A percentile compares a stretch with the other conserved stretches of the same genome.
Conservation (phyloP, 768 basidiomycete species). For the Harrya chromipes region DNA sequence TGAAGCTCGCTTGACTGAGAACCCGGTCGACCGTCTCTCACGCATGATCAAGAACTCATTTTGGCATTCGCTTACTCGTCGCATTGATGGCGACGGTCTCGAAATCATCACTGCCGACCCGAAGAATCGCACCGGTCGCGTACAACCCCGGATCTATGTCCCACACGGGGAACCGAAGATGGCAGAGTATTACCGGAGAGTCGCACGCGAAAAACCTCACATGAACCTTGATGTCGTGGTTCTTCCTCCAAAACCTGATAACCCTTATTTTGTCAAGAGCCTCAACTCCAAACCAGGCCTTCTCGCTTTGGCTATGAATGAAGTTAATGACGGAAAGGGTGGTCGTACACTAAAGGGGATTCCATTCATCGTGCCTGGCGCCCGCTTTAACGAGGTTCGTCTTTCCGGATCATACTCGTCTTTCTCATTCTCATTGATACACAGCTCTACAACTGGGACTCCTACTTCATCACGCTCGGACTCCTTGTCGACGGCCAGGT, state of each 20-base stretch:
- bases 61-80: conserved; percentile 95
- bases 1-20: conserved; percentile 95
- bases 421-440: conserved; percentile 4
- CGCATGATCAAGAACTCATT: conserved; percentile 98
- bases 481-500: conserved; percentile 94
- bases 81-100: conserved; percentile 95
- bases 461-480: conserved; percentile 91
- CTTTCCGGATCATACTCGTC: background rate
- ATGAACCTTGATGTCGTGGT: conserved; percentile 92
- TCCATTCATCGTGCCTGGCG: conserved; percentile 96
- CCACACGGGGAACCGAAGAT: conserved; percentile 91
- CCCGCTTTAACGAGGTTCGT: conserved; percentile 87
- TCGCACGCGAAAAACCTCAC: conserved; percentile 89
- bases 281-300: conserved; percentile 94
- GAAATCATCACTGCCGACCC: conserved; percentile 98
- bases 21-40: conserved; percentile 93
- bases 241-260: conserved; percentile 82
- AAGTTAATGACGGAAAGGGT: conserved; percentile 75
- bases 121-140: conserved; percentile 90
- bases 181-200: conserved; percentile 92
- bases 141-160: conserved; percentile 92
- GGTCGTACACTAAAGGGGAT: conserved; percentile 86
- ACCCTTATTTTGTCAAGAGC: conserved; percentile 86
- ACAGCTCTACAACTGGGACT: conserved; percentile 93
- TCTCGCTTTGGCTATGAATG: conserved; percentile 92